Evolutionary conservation across 2,329 filamentous ascomycete genomes (phyloP), one percentile per base, ranked within the genome.

Genomic region (Hymenoscyphus linearis): DNA sequence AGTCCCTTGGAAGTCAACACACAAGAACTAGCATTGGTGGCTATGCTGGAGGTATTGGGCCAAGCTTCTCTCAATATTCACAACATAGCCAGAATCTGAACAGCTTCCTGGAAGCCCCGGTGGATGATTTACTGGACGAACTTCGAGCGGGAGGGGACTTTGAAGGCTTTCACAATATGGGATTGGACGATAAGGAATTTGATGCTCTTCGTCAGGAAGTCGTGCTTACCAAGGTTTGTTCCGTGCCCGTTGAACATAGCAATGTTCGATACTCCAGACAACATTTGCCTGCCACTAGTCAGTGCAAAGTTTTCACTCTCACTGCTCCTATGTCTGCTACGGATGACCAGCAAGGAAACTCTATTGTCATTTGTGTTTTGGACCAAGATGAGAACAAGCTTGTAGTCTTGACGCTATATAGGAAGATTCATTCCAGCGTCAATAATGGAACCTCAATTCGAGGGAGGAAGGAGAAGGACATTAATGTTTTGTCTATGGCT

Each of bases 181-280:
- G 85, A 1, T 77, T 91, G 25, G 85, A 89, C 59, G 88, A 90
- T 69, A 82, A 85, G n/a, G 84, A 85, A 63, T 85, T 88, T 62
- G 87, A 90, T 62, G 86, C 87, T 0, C 76, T 93, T 9, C 81
- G 85, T 16, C 86, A 88, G 61, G 89, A 93, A 71, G 80, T 93
- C n/a, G 74, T 88, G 12, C 81, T 93, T 56, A 84, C 82, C 16
- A 90, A 87, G 68, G 82, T 93, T 31, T 85, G 89, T 66, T 88
- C 81, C 62, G 82, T 90, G 60, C 78, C 86, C 4, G 76, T 86
- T 71, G 79, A 88, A 60, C 84, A 83, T 67, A 78, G 77, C 52
- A 86, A 84, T 68, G 76, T 87, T 44, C 81, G 83, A 3, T 86
- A 86, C 68, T 85, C 84, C 6, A 76, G 81, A 37, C 81, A 83